Evolutionary conservation across 257 asterid genomes (phyloP).

Genomic region (Solanum bulbocastanum): DNA sequence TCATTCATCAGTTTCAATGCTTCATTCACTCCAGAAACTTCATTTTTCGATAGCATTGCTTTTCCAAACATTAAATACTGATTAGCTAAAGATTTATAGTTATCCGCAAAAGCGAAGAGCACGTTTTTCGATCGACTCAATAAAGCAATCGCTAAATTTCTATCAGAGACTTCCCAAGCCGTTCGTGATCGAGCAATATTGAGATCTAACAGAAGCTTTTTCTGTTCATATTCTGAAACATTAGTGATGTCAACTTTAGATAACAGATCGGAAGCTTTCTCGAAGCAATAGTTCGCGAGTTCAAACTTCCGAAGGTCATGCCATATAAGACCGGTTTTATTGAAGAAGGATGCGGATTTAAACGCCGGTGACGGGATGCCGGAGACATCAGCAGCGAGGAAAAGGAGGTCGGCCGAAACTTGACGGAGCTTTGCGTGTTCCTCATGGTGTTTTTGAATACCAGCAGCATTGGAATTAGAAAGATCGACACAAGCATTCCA

Average conservation of each 20-base stretch:
- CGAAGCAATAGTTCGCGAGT: slow-evolving; percentile 70
- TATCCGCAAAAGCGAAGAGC: slow-evolving; percentile 54
- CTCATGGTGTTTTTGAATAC: slow-evolving; percentile 20
- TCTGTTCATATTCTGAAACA: slow-evolving; percentile 47
- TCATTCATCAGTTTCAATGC: slow-evolving; percentile 85
- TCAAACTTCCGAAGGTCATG: slow-evolving; percentile 53
- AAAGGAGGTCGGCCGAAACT: slow-evolving; percentile 71
- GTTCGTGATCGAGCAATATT: slow-evolving; percentile 71
- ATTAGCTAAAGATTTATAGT: slow-evolving; percentile 55
- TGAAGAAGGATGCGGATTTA: slow-evolving; percentile 70
- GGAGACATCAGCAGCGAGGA: slow-evolving; percentile 44
- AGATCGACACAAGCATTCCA: slow-evolving; percentile 93
- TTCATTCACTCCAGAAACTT: slow-evolving; percentile 47
- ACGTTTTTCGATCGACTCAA: slow-evolving; percentile 74
- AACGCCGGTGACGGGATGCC: slow-evolving; percentile 76
- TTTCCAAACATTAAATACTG: slow-evolving; percentile 78
- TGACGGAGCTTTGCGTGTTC: slow-evolving; percentile 88
- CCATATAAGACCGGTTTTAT: slow-evolving; percentile 83
- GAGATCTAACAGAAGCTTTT: slow-evolving; percentile 56
- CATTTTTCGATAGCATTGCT: slow-evolving; percentile 39
- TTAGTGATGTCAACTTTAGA: slow-evolving; percentile 42
- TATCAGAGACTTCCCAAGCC: slow-evolving; percentile 81
- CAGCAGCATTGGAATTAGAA: slow-evolving; percentile 38
- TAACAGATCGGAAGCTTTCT: slow-evolving; percentile 80
- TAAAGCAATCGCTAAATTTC: slow-evolving; percentile 53